Percentiles rank a stretch among this genome's conserved stretches.
These are phyloP conservation scores for Skeletonema tropicum DNA, from an alignment of 108 stramenopile genomes.

Conservation along the genomic window DNA sequence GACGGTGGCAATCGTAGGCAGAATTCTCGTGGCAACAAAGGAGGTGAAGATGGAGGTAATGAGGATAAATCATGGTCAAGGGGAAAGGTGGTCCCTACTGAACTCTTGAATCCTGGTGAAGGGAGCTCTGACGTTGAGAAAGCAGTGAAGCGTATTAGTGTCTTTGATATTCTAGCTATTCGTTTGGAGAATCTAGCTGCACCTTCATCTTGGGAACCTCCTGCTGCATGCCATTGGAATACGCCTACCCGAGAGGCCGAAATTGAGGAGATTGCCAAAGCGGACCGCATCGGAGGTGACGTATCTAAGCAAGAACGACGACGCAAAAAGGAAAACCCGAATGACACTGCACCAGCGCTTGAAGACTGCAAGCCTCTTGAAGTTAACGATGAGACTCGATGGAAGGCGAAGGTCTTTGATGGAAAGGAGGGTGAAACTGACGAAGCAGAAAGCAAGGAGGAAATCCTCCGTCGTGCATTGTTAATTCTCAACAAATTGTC, in stretches of 20 bases:
- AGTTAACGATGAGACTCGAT: conserved; percentile 84
- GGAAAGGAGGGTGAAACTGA: conserved; percentile 35
- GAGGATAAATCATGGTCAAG: conserved; percentile 25
- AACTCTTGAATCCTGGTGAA: conserved; percentile 56
- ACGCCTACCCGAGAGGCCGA: conserved; percentile 43
- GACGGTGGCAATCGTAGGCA: conserved; percentile 38
- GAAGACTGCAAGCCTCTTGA: conserved; percentile 78
- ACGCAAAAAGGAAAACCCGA: conserved; percentile 27
- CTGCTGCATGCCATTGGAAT: conserved; percentile 53
- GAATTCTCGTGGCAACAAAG: conserved; percentile 35
- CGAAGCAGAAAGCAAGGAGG: conserved; percentile 52
- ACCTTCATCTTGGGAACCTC: conserved; percentile 48
- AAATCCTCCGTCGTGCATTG: conserved; percentile 62
- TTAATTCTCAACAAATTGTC: conserved; percentile 93
- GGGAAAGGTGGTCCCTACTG: conserved; percentile 35
- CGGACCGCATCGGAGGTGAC: conserved; percentile 51
- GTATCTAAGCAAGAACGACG: conserved; percentile 24
- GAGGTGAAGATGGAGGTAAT: conserved; percentile 9
- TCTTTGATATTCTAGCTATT: conserved; percentile 52
- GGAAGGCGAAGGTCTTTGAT: conserved; percentile 64
- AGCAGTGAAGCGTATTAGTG: conserved; percentile 62
- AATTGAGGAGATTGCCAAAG: conserved; percentile 36
- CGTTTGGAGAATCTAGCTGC: conserved; percentile 61
- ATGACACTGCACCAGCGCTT: conserved; percentile 77
- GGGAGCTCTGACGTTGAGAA: conserved; percentile 61